Percentiles rank a stretch among this genome's conserved stretches.
These are phyloP conservation scores for Psidium guajava DNA, from an alignment of 345 rosid species.

Conservation along the genomic window DNA sequence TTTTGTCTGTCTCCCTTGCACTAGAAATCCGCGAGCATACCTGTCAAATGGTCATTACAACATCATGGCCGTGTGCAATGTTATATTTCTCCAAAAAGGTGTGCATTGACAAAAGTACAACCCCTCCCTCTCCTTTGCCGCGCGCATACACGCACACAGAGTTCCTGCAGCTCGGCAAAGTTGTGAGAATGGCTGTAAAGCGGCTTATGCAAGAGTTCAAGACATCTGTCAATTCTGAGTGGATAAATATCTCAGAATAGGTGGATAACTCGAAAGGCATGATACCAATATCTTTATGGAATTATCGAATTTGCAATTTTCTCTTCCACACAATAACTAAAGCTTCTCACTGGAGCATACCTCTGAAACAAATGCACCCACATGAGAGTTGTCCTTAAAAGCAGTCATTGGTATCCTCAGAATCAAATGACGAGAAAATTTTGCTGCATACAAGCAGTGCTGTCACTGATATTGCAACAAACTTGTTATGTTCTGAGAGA, in stretches of 20 bases:
- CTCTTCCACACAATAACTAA: not conserved
- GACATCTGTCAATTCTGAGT: not conserved
- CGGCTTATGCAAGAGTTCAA: not conserved
- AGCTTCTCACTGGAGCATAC: constrained; percentile 22
- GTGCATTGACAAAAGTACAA: not conserved
- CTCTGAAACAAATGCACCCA: constrained; percentile 92
- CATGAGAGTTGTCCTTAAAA: constrained; percentile 90
- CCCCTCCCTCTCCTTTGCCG: not conserved
- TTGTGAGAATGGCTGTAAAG: not conserved
- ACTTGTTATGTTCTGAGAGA: not conserved
- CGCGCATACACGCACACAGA: too few species aligned
- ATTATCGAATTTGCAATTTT: not conserved
- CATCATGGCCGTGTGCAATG: not conserved
- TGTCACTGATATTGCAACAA: not conserved
- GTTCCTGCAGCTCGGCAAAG: not conserved
- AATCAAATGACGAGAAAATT: constrained; percentile 86
- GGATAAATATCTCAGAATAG: not conserved
- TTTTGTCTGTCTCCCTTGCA: constrained; percentile 40
- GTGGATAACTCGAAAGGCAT: not conserved
- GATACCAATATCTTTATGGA: not conserved
- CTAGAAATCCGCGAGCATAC: constrained; percentile 58
- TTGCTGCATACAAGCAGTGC: constrained; percentile 38
- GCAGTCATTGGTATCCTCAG: constrained; percentile 65
- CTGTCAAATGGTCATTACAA: constrained; percentile 22
- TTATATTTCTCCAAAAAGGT: not conserved